Evolutionary conservation across 2,329 filamentous ascomycete species (phyloP).

Genomic region (Nigrospora sphaerica): DNA sequence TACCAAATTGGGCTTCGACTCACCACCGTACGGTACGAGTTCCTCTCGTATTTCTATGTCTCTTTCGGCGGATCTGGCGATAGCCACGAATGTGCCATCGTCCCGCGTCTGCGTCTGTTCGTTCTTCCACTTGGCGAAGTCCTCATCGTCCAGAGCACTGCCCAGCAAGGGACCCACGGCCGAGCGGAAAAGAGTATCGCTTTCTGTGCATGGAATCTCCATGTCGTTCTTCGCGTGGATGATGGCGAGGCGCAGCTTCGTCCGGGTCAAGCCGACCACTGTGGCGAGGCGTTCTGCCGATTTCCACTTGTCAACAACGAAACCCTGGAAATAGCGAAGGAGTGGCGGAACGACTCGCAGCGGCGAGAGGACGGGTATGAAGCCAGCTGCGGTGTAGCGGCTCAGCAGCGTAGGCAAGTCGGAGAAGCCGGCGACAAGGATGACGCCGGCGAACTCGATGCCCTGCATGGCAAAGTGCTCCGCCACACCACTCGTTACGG

Average conservation of each 20-base stretch:
- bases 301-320: constrained; percentile 43
- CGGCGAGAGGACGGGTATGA: constrained; percentile 51
- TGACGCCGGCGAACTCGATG: constrained; percentile 42
- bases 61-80: constrained; percentile 31
- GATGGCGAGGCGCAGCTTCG: constrained; percentile 36
- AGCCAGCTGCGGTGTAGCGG: constrained; percentile 49
- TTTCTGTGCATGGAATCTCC: constrained; percentile 73
- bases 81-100: constrained; percentile 39
- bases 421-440: constrained; percentile 50
- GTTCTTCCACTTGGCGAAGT: constrained; percentile 37
- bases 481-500: constrained; percentile 21
- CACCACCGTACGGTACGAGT: constrained; percentile 47
- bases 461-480: constrained; percentile 27
- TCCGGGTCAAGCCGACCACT: constrained; percentile 31
- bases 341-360: constrained; percentile 38
- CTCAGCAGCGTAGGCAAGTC: constrained; percentile 45
- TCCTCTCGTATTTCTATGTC: constrained; percentile 47
- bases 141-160: constrained; percentile 24
- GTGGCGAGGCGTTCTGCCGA: constrained; percentile 39
- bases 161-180: constrained; percentile 45
- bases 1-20: constrained; percentile 15
- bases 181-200: constrained; percentile 54
- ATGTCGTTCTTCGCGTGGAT: constrained; percentile 46
- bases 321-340: constrained; percentile 36
- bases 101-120: constrained; percentile 34